Conservation (phyloP, 805 yeast species). For the Tetrapisispora iriomotensis region DNA sequence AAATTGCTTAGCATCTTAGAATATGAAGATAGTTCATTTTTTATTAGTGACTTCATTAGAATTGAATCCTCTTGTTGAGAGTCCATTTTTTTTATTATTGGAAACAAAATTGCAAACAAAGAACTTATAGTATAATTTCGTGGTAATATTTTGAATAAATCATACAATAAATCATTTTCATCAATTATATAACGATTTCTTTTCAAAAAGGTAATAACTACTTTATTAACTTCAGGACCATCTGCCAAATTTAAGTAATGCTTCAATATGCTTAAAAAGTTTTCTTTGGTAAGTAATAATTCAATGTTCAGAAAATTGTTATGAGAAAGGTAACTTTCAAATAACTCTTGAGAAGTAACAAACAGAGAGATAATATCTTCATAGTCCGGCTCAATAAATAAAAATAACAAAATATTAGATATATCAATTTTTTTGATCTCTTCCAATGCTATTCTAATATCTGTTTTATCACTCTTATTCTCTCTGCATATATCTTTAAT, state of each 20-base stretch:
- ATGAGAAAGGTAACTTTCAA: slow-evolving; percentile 12
- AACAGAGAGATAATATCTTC: slow-evolving; percentile 1
- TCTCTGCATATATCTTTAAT: slow-evolving; percentile 1
- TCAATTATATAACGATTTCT: slow-evolving; percentile 12
- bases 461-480: not conserved
- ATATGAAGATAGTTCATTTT: slow-evolving; percentile 10
- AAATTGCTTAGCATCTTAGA: slow-evolving; percentile 2
- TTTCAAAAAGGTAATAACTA: slow-evolving; percentile 11
- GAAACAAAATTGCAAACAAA: slow-evolving; percentile 10
- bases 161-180: slow-evolving; percentile 5
- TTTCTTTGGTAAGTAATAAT: slow-evolving; percentile 5
- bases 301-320: slow-evolving; percentile 24
- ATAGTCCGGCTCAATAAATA: slow-evolving; percentile 6
- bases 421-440: slow-evolving; percentile 15
- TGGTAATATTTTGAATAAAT: slow-evolving; percentile 15
- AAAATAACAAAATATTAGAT: slow-evolving; percentile 10
- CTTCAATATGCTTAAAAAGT: slow-evolving; percentile 11
- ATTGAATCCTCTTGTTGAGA: slow-evolving; percentile 6
- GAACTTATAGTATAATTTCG: slow-evolving; percentile 7
- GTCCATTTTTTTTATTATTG: slow-evolving; percentile 9
- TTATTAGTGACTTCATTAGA: slow-evolving; percentile 18
- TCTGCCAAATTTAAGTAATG: slow-evolving; percentile 11
- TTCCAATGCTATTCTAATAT: slow-evolving; percentile 1
- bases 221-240: slow-evolving; percentile 4
- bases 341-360: slow-evolving; percentile 5